These are phyloP conservation scores for grape (Vitis vinifera) DNA, from an alignment of 164 flowering plant genomes.

Conservation along the genomic window ASM3070453v1 NC_081815.1:13193001-13193500, in stretches of 20 bases:
- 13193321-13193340: conserved; percentile 22
- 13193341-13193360: conserved; percentile 20
- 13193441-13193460: conserved; percentile 13
- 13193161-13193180: too few species aligned
- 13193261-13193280: not conserved
- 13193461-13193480: conserved; percentile 24
- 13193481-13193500: conserved; percentile 40
- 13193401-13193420: conserved; percentile 10
- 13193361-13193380: conserved; percentile 33
- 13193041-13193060: too few species aligned
- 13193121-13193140: too few species aligned
- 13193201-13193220: too few species aligned
- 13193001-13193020: too few species aligned
- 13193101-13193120: not conserved
- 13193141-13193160: too few species aligned
- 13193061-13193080: too few species aligned
- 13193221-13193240: too few species aligned
- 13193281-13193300: not conserved
- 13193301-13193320: conserved; percentile 24
- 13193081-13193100: too few species aligned
- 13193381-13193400: conserved; percentile 22
- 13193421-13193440: conserved; percentile 13
- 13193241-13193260: not conserved
- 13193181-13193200: too few species aligned
- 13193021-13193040: too few species aligned